A percentile compares a stretch with the other conserved stretches of the same genome.
These are phyloP conservation scores for Aquilaria sinensis DNA, from an alignment of 345 rosid species.

Conservation along the genomic window DNA sequence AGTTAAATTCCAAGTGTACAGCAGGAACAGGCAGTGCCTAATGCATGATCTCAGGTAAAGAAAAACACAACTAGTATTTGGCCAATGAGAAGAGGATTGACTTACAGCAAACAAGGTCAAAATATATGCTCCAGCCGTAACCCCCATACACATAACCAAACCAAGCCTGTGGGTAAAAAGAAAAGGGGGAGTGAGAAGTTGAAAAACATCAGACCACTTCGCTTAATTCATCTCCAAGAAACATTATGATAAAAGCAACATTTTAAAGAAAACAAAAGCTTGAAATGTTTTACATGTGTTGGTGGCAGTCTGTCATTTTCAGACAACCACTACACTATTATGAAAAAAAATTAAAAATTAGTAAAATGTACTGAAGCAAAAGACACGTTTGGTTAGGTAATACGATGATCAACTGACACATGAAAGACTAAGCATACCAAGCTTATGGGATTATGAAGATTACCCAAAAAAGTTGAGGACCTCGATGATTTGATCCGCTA, in stretches of 20 bases:
- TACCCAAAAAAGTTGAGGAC: conserved; percentile 96
- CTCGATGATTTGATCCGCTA: conserved; percentile 87
- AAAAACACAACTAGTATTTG: neutral
- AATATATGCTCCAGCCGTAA: conserved; percentile 94
- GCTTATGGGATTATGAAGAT: conserved; percentile 1
- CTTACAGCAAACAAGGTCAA: conserved; percentile 92
- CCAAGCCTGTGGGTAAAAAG: conserved; percentile 59
- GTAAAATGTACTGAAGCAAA: conserved; percentile 7
- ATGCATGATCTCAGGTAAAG: neutral
- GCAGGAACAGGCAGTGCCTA: neutral
- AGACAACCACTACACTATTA: conserved; percentile 12
- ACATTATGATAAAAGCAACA: neutral
- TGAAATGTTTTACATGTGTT: conserved; percentile 1
- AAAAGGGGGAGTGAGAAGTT: conserved; percentile 7
- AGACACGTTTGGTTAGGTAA: conserved; percentile 9
- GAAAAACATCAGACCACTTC: conserved; percentile 3
- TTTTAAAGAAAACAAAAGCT: conserved; percentile 7
- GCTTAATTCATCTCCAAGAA: conserved; percentile 4
- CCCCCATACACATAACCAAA: conserved; percentile 98
- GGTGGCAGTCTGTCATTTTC: conserved; percentile 14
- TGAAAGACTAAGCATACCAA: conserved; percentile 7
- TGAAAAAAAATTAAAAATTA: neutral
- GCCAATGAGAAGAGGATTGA: conserved; percentile 12
- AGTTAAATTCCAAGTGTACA: neutral
- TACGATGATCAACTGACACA: conserved; percentile 1